phyloP scores from a whole-genome alignment of 139 green algal genomes.

The Klebsormidium nitens region DNA sequence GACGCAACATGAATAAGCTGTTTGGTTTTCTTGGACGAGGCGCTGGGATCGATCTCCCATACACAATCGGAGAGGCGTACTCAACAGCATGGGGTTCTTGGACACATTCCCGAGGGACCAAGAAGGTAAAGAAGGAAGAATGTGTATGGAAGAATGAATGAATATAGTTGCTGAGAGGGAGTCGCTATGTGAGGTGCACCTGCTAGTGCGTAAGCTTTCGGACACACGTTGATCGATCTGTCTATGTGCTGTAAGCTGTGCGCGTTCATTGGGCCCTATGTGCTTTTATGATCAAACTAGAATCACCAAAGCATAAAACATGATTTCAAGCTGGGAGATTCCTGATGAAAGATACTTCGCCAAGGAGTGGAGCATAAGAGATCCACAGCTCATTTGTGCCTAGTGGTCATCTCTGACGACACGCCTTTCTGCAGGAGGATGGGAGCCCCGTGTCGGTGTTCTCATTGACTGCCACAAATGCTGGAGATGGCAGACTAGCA shows the following conservation, averaged over 20 bases:
- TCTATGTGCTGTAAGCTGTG: background rate
- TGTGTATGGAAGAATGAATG: background rate
- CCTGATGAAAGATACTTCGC: background rate
- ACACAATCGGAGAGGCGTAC: slow-evolving; percentile 35
- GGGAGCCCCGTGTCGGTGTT: slow-evolving; percentile 35
- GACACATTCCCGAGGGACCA: slow-evolving; percentile 31
- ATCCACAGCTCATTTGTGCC: background rate
- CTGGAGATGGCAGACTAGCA: slow-evolving; percentile 10
- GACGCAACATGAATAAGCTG: background rate
- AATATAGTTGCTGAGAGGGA: background rate
- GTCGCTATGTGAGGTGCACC: background rate
- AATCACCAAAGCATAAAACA: background rate
- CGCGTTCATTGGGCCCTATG: background rate
- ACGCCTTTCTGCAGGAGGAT: slow-evolving; percentile 24
- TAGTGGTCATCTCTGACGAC: background rate
- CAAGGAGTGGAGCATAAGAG: background rate
- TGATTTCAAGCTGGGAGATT: slow-evolving; percentile 1
- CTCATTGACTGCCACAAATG: slow-evolving; percentile 20
- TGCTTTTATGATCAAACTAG: slow-evolving; percentile 1
- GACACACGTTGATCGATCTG: background rate
- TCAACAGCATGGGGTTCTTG: slow-evolving; percentile 31
- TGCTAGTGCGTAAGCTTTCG: background rate
- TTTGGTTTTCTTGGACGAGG: background rate
- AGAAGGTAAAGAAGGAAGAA: slow-evolving; percentile 17
- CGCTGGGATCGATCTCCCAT: slow-evolving; percentile 22